A percentile compares a stretch with the other conserved stretches of the same genome.
These are phyloP conservation scores for Globisporangium apiculatum DNA, from an alignment of 352 stramenopile species.

Conservation along the genomic window DNA sequence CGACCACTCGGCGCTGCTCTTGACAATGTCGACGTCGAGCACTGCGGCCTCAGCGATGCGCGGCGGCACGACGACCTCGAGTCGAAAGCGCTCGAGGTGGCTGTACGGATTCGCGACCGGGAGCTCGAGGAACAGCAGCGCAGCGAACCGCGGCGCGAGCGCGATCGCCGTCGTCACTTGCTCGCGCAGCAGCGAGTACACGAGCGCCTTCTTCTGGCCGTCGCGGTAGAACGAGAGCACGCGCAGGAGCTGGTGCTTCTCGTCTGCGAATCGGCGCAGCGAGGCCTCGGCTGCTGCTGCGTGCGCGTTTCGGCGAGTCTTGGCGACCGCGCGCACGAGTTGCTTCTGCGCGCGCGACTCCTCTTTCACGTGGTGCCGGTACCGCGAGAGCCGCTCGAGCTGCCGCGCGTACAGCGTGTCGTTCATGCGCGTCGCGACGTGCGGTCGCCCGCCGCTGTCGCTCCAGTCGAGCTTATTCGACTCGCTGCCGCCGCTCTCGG, in stretches of 20 bases:
- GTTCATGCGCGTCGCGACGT: constrained; percentile 36
- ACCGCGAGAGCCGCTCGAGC: constrained; percentile 61
- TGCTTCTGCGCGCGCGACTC: constrained; percentile 47
- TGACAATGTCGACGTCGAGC: constrained; percentile 77
- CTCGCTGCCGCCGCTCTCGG: constrained; percentile 18
- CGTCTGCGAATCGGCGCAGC: constrained; percentile 43
- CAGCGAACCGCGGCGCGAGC: constrained; percentile 75
- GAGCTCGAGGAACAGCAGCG: constrained; percentile 87
- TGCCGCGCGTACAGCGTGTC: constrained; percentile 79
- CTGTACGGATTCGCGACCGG: constrained; percentile 88
- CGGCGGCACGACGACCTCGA: constrained; percentile 55
- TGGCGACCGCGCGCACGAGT: constrained; percentile 42
- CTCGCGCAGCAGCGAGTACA: constrained; percentile 85
- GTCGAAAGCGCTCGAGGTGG: constrained; percentile 86
- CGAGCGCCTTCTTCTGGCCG: constrained; percentile 91
- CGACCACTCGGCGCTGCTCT: constrained; percentile 68
- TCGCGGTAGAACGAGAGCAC: constrained; percentile 91
- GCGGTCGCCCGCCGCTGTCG: neutral
- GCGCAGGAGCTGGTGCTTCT: constrained; percentile 83
- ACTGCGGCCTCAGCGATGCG: constrained; percentile 4
- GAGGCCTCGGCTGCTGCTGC: constrained; percentile 16
- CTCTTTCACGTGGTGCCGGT: constrained; percentile 47
- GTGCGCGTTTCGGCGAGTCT: constrained; percentile 18
- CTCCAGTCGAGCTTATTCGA: neutral
- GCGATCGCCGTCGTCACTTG: constrained; percentile 83